These are phyloP conservation scores for Hawksworthiomyces lignivorus DNA, from an alignment of 2,329 filamentous ascomycete genomes.

Conservation along the genomic window DNA sequence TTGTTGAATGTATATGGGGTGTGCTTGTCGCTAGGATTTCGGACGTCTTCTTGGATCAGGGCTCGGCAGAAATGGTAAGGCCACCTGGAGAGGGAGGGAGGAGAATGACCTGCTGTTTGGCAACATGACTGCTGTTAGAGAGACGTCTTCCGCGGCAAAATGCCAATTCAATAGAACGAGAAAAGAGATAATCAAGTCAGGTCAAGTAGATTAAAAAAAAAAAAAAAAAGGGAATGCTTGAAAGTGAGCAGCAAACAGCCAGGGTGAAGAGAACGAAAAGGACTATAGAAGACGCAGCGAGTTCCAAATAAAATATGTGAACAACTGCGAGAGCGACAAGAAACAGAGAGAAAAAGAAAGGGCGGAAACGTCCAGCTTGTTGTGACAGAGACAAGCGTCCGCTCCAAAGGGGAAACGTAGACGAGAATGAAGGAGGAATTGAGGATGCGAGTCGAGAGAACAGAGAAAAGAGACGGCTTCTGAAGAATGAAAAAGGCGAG, in stretches of 20 bases:
- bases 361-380: too few relatives aligned
- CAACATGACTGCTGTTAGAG: constrained; percentile 50
- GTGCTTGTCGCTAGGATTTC: too few relatives aligned
- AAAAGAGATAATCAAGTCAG: background rate
- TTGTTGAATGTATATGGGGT: too few relatives aligned
- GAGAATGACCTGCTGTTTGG: constrained; percentile 40
- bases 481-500: too few relatives aligned
- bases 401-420: too few relatives aligned
- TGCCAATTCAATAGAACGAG: background rate
- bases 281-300: constrained; percentile 28
- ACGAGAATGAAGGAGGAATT: too few relatives aligned
- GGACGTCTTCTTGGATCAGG: too few relatives aligned
- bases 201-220: too few relatives aligned
- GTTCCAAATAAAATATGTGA: constrained; percentile 19
- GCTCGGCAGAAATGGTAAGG: constrained; percentile 9
- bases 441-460: too few relatives aligned
- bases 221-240: constrained; percentile 10
- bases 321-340: background rate
- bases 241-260: constrained; percentile 10
- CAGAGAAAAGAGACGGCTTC: too few relatives aligned
- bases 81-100: constrained; percentile 9
- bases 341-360: background rate
- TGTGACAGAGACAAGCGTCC: too few relatives aligned
- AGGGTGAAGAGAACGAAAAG: too few relatives aligned
- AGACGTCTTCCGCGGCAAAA: constrained; percentile 20